Evolutionary conservation across 1,284 basidiomycete species (phyloP).

Genomic region (Phylloporus sp.): DNA sequence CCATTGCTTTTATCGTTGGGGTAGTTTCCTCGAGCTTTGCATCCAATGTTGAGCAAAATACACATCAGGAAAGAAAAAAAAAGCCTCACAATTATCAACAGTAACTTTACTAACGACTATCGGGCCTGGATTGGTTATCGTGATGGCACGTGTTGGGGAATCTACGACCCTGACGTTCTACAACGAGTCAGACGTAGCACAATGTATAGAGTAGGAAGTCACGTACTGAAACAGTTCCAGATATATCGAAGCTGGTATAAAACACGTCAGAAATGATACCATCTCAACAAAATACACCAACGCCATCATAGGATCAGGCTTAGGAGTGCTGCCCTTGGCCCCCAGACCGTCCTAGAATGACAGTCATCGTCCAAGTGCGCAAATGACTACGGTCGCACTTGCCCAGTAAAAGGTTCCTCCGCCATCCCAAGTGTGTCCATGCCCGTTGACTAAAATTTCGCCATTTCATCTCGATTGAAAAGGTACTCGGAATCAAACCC

Average conservation of each 20-base stretch:
- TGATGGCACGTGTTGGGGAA: conserved; percentile 50
- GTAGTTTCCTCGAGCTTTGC: conserved; percentile 47
- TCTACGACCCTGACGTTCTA: conserved; percentile 54
- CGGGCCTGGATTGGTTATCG: conserved; percentile 41
- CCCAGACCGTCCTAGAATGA: conserved; percentile 52
- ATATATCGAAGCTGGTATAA: conserved; percentile 29
- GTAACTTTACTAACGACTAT: conserved; percentile 46
- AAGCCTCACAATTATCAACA: conserved; percentile 52
- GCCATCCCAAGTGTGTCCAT: conserved; percentile 55
- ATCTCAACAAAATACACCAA: conserved; percentile 24
- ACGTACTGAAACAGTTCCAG: conserved; percentile 35
- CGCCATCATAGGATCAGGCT: conserved; percentile 62
- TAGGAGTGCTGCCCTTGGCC: conserved; percentile 43
- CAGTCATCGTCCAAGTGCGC: not conserved
- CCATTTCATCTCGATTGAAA: not conserved
- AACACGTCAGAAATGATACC: conserved; percentile 1
- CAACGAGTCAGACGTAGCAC: not conserved
- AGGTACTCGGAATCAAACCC: conserved; percentile 17
- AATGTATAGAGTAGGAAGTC: not conserved
- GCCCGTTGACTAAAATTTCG: conserved; percentile 51
- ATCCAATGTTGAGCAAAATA: not conserved
- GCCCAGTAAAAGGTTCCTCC: conserved; percentile 54
- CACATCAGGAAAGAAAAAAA: not conserved
- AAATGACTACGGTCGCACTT: conserved; percentile 2
- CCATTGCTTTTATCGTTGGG: conserved; percentile 32